Evolutionary conservation across 192 early-diverging fungal species (phyloP).

Genomic region (Gamsiella multidivaricata): DNA sequence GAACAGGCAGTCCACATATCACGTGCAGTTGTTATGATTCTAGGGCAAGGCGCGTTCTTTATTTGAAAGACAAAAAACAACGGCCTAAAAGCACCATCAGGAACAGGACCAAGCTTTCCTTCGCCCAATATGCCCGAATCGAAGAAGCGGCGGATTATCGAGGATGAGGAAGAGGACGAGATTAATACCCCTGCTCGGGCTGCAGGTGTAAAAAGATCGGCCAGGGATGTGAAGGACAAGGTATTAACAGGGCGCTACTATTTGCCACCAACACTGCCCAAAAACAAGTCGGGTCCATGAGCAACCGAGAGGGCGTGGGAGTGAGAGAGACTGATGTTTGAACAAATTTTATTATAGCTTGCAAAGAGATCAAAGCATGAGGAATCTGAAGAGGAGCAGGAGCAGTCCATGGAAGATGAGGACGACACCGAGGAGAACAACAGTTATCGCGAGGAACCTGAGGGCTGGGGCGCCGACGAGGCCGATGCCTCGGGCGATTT

Average conservation of each 20-base stretch:
- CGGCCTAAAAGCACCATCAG: too few relatives aligned
- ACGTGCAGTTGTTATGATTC: too few relatives aligned
- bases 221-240: conserved; percentile 21
- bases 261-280: conserved; percentile 24
- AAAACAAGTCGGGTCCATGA: background rate
- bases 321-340: too few relatives aligned
- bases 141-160: conserved; percentile 40
- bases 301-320: too few relatives aligned
- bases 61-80: too few relatives aligned
- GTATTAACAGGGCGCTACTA: background rate
- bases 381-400: conserved; percentile 7
- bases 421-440: conserved; percentile 21
- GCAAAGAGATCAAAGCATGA: conserved; percentile 13
- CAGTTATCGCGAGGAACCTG: conserved; percentile 20
- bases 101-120: too few relatives aligned
- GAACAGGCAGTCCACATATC: too few relatives aligned
- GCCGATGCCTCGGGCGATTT: conserved; percentile 2
- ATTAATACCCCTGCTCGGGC: background rate
- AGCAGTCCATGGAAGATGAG: conserved; percentile 16
- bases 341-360: background rate
- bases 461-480: conserved; percentile 14
- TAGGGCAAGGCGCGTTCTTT: too few relatives aligned
- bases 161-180: conserved; percentile 41
- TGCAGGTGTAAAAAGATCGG: background rate
- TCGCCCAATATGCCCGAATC: conserved; percentile 25